Evolutionary conservation across 164 flowering plant species (phyloP).

Genomic region (Berberis thunbergii): DNA sequence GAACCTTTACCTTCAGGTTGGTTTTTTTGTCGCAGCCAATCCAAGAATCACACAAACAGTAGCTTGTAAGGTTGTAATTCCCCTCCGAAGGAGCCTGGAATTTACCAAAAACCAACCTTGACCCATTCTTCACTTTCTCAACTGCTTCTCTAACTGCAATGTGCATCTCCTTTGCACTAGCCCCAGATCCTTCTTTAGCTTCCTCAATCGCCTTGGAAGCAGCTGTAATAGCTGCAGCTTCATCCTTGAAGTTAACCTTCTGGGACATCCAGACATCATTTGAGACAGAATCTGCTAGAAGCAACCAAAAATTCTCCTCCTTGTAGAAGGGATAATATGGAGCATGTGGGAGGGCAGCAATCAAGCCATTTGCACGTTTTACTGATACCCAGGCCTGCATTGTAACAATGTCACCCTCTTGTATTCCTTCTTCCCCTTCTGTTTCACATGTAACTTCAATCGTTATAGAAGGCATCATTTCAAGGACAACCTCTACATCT

Average conservation of each 20-base stretch:
- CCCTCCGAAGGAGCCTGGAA: constrained; percentile 81
- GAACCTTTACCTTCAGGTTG: constrained; percentile 56
- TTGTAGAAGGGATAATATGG: constrained; percentile 86
- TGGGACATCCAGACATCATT: constrained; percentile 85
- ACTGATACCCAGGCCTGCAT: constrained; percentile 83
- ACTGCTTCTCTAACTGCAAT: constrained; percentile 56
- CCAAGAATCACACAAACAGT: constrained; percentile 80
- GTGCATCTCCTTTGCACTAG: constrained; percentile 42
- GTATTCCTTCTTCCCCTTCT: constrained; percentile 97
- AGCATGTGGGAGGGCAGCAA: constrained; percentile 86
- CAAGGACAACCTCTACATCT: constrained; percentile 77
- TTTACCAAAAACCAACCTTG: constrained; percentile 73
- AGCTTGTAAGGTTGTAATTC: constrained; percentile 63
- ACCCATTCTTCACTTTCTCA: constrained; percentile 66
- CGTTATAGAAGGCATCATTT: constrained; percentile 75
- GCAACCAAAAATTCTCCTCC: constrained; percentile 84
- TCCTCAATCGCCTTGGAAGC: constrained; percentile 75
- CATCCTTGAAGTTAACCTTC: constrained; percentile 76
- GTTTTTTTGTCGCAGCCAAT: constrained; percentile 76
- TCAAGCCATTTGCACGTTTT: constrained; percentile 61
- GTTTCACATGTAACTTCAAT: constrained; percentile 74
- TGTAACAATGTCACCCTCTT: constrained; percentile 91
- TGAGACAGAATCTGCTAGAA: constrained; percentile 68
- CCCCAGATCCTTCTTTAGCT: constrained; percentile 66
- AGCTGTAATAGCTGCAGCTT: constrained; percentile 62